Evolutionary conservation across 2,329 filamentous ascomycete species (phyloP).

Genomic region (Beauveria australis): DNA sequence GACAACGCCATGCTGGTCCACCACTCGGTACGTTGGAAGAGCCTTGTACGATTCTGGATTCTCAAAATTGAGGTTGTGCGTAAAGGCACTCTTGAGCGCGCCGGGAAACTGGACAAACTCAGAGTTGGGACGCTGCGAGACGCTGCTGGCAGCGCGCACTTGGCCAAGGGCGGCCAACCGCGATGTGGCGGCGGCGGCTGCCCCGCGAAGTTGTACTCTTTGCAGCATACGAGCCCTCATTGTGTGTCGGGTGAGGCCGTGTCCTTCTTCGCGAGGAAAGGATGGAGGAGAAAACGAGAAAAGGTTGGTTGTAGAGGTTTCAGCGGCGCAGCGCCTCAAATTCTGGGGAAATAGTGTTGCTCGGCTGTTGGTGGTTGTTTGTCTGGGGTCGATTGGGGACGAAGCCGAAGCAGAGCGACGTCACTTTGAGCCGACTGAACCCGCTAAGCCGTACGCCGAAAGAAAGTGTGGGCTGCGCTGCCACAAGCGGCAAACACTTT

Average conservation of each 20-base stretch:
- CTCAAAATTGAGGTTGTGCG: constrained; percentile 67
- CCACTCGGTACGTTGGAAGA: constrained; percentile 83
- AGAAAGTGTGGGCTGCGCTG: neutral
- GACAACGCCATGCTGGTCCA: constrained; percentile 80
- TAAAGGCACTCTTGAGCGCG: constrained; percentile 92
- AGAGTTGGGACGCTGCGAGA: constrained; percentile 49
- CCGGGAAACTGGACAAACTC: constrained; percentile 71
- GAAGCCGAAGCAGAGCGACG: constrained; percentile 16
- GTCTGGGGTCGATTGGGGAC: constrained; percentile 4
- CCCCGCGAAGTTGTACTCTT: constrained; percentile 20
- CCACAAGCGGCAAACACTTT: neutral
- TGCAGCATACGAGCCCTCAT: constrained; percentile 29
- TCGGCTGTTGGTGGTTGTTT: constrained; percentile 10
- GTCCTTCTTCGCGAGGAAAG: neutral
- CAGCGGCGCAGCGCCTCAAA: constrained; percentile 5
- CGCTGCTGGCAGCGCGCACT: constrained; percentile 35
- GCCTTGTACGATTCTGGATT: constrained; percentile 63
- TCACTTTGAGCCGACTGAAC: constrained; percentile 29
- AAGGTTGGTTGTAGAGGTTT: constrained; percentile 2
- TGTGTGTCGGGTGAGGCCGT: neutral
- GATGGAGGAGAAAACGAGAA: neutral
- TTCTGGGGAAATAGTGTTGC: constrained; percentile 3
- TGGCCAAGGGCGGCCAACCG: constrained; percentile 15
- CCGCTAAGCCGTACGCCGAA: constrained; percentile 13
- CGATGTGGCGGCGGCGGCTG: constrained; percentile 17